phyloP scores from a whole-genome alignment of 805 yeast genomes.

The Saccharomycopsis oosterbeekiorum region DNA sequence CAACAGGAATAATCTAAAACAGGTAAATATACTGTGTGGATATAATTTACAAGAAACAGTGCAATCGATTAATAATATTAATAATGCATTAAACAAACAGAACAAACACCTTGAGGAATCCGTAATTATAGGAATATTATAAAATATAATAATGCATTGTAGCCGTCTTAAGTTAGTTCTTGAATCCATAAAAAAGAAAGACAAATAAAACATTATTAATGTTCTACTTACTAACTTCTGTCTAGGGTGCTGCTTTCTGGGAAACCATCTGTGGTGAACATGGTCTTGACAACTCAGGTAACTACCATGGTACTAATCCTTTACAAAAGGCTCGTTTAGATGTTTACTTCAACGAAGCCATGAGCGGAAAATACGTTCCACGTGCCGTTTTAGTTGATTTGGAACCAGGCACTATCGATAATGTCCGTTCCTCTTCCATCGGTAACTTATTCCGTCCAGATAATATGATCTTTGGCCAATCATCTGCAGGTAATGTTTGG shows the following conservation, averaged over 20 bases:
- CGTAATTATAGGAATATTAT: too few species aligned
- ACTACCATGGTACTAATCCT: conserved; percentile 51
- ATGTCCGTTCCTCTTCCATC: conserved; percentile 67
- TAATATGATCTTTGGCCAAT: conserved; percentile 79
- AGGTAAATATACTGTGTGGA: too few species aligned
- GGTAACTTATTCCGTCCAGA: conserved; percentile 90
- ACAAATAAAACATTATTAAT: conserved; percentile 8
- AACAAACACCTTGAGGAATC: too few species aligned
- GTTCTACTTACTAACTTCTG: neutral
- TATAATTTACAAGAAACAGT: too few species aligned
- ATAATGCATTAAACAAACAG: too few species aligned
- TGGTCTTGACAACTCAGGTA: conserved; percentile 68
- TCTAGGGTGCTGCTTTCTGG: conserved; percentile 85
- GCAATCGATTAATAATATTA: too few species aligned
- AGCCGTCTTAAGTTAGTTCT: too few species aligned
- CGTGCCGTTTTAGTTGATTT: conserved; percentile 87
- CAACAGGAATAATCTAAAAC: too few species aligned
- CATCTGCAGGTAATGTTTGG: conserved; percentile 95
- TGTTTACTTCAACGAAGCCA: conserved; percentile 84
- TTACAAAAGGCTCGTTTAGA: conserved; percentile 50
- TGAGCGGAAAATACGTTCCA: conserved; percentile 83
- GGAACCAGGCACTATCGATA: conserved; percentile 90
- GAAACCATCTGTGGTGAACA: conserved; percentile 86
- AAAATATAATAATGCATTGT: too few species aligned
- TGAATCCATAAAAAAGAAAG: neutral